phyloP scores from a whole-genome alignment of 768 basidiomycete species.

The Panellus pusillus region DNA sequence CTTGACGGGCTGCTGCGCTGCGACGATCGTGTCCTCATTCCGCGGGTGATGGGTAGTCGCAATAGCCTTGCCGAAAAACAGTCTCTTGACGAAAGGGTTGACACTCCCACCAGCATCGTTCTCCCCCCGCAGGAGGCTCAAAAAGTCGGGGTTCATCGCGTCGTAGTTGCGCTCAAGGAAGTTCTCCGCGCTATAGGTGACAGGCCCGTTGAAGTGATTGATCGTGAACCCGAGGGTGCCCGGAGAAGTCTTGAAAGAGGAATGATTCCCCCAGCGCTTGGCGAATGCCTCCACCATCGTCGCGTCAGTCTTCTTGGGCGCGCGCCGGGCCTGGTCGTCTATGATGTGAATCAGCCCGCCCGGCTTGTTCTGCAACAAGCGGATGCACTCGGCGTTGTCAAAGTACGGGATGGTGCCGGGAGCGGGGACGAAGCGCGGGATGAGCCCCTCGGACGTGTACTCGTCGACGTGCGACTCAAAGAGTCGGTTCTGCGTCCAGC shows the following conservation, averaged over 20 bases:
- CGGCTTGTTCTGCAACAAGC: constrained; percentile 80
- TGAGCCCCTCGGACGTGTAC: constrained; percentile 74
- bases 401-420: constrained; percentile 68
- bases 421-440: constrained; percentile 58
- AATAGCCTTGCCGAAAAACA: constrained; percentile 89
- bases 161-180: constrained; percentile 91
- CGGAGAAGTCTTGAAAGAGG: constrained; percentile 82
- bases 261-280: constrained; percentile 94
- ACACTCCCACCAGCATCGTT: constrained; percentile 63
- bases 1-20: constrained; percentile 90
- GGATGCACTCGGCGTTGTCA: constrained; percentile 88
- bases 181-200: constrained; percentile 87
- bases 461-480: constrained; percentile 84
- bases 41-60: constrained; percentile 91
- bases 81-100: constrained; percentile 88
- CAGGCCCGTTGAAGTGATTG: constrained; percentile 88
- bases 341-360: constrained; percentile 96
- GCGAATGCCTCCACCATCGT: constrained; percentile 94
- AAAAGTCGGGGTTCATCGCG: constrained; percentile 89
- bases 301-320: constrained; percentile 87
- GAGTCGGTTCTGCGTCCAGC: constrained; percentile 75
- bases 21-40: constrained; percentile 93
- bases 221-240: constrained; percentile 88
- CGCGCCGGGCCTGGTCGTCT: constrained; percentile 90
- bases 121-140: constrained; percentile 77